phyloP scores from a whole-genome alignment of 2,329 filamentous ascomycete genomes.

The Paraphaeosphaeria minitans region DNA sequence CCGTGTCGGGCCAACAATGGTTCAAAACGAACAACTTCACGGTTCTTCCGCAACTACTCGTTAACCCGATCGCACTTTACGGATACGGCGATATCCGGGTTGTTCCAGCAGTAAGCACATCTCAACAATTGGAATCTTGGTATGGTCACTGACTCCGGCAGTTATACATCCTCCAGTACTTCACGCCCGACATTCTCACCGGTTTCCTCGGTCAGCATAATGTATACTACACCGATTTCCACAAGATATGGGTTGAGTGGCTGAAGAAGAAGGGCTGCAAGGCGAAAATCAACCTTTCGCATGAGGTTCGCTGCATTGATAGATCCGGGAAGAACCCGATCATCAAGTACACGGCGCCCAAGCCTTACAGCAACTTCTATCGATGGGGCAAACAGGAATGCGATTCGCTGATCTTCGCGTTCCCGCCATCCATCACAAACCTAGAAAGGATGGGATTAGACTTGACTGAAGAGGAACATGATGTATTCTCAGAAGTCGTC shows the following conservation, averaged over 20 bases:
- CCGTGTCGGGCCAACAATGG: conserved; percentile 43
- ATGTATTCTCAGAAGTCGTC: conserved; percentile 39
- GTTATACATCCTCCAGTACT: conserved; percentile 48
- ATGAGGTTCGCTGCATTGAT: conserved; percentile 44
- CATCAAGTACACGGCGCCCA: conserved; percentile 35
- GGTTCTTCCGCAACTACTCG: conserved; percentile 39
- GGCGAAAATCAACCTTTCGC: conserved; percentile 36
- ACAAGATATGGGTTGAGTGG: conserved; percentile 43
- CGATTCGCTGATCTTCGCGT: conserved; percentile 43
- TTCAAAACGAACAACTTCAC: conserved; percentile 45
- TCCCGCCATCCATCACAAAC: conserved; percentile 42
- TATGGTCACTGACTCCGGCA: conserved; percentile 35
- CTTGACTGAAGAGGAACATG: conserved; percentile 39
- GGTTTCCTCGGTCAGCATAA: conserved; percentile 43
- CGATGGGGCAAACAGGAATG: conserved; percentile 42
- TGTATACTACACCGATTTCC: conserved; percentile 47
- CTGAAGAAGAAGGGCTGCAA: conserved; percentile 38
- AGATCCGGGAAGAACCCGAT: conserved; percentile 41
- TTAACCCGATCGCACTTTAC: conserved; percentile 45
- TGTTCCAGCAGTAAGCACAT: conserved; percentile 44
- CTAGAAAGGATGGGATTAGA: conserved; percentile 41
- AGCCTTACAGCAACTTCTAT: conserved; percentile 34
- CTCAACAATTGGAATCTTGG: conserved; percentile 12
- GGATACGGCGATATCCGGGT: conserved; percentile 46
- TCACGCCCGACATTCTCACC: conserved; percentile 46